Evolutionary conservation across 208 protist species (phyloP), one percentile per base, ranked within the genome.

Genomic region (Leptomonas seymouri): DNA sequence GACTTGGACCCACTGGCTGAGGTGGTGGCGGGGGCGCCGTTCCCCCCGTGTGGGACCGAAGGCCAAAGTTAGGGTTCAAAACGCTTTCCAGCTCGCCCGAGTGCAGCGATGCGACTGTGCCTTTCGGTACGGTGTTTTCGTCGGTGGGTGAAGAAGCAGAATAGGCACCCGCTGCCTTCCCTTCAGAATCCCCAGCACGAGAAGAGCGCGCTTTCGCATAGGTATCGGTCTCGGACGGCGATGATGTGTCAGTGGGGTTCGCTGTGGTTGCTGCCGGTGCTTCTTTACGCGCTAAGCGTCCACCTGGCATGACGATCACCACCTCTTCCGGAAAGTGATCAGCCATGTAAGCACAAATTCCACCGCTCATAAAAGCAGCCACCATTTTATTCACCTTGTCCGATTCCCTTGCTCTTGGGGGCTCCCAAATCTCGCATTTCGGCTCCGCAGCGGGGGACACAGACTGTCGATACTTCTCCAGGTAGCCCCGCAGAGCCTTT

Each of bases 21-120:
- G 78, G 78, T 14, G 80, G 69, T 21, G 78, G 77, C 15, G 81
- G 81, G 0, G 81, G 74, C 11, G 50, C 53, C 8, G 53, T 70
- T 18, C 25, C 34, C 0, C 20, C 4, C 8, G 25, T 14, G 15
- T 5, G 16, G 12, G 30, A 14, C 16, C 41, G 58, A 9, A 44
- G 6, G 12, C 41, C 27, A 36, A 21, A n/a, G n/a, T n/a, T 41
- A 50, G 14, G 3, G n/a, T 61, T 8, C 25, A 3, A 7, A 50
- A n/a, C 48, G 5, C 55, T 30, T 28, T 34, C 15, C n/a, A n/a
- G n/a, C n/a, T n/a, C n/a, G n/a, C n/a, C n/a, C n/a, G n/a, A n/a
- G n/a, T n/a, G n/a, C 60, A 5, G 60, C 31, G 34, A 3, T 9
- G 34, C 9, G 34, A 39, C 34, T 3, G 34, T 3, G 34, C 34